phyloP scores from a whole-genome alignment of 2,329 filamentous ascomycete species.

The Aspergillus thermomutatus region DNA sequence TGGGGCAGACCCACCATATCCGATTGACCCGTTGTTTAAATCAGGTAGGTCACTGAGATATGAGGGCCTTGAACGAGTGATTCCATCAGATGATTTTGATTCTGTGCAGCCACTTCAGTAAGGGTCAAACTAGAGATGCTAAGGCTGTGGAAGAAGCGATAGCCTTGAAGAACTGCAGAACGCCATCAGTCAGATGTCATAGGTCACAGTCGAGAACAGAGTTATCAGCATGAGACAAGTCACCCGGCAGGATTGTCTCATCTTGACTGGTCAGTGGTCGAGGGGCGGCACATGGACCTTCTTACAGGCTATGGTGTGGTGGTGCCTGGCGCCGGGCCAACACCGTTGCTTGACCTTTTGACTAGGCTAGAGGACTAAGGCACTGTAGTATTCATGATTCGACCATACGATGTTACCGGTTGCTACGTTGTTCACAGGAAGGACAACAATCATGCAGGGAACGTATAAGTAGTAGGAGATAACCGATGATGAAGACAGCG shows the following conservation, averaged over 20 bases:
- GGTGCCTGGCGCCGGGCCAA: constrained; percentile 16
- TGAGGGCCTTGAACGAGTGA: not conserved
- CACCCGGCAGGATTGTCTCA: constrained; percentile 14
- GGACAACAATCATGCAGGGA: not conserved
- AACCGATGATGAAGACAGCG: not conserved
- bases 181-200: not conserved
- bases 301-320: constrained; percentile 13
- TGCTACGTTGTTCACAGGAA: not conserved
- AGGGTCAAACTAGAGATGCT: not conserved
- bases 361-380: not conserved
- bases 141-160: not conserved
- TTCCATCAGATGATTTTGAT: not conserved
- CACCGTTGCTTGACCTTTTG: constrained; percentile 7
- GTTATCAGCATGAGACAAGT: constrained; percentile 9
- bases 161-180: not conserved
- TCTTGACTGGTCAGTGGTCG: constrained; percentile 11
- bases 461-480: not conserved
- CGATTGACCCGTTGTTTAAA: not conserved
- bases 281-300: constrained; percentile 12
- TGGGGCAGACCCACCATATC: not conserved
- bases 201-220: not conserved
- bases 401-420: not conserved
- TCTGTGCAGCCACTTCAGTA: not conserved
- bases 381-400: not conserved
- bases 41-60: not conserved